Base-by-base conservation (phyloP, 306 rosid genomes). In the Vigna hirtella region DNA sequence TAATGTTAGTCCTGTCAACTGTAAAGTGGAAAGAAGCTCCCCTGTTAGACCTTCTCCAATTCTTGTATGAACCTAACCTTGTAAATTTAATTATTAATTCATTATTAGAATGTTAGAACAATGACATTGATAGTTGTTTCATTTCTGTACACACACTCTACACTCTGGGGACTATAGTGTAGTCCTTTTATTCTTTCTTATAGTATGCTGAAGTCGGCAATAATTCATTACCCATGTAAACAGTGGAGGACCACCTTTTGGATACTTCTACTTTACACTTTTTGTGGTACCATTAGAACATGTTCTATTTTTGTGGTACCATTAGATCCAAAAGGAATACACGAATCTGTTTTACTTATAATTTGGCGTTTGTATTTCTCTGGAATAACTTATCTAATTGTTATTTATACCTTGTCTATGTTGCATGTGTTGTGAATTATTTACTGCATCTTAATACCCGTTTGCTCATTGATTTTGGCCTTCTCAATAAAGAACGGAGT, bases 21-120 rank as follows among this genome's bases (percentile, higher is more conserved):
- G 97, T 81, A 93, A 91, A 87, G 88, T 90, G 76, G 93, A 87
- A 74, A 91, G 92, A 81, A 86, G 89, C 87, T 93, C 98, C 30
- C 95, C 95, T 76, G 93, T 76, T 78, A 87, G 92, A 83, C 89
- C 97, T 16, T 77, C 92, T 72, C 85, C 93, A 22, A 89, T 89
- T 85, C 85, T 87, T 48, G 97, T 90, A 91, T 49, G 95, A 74
- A 79, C 59, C 80, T 75, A 38, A 66, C 71, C 67, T 67, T 43
- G 32, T 45, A 57, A 58, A 63, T 53, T 79, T 51, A n/a, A 50
- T 66, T 32, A 66, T 42, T 18, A 66, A 18, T 66, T 36, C 57
- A 68, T 63, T 51, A 43, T 75, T 64, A 62, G 42, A 49, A 63
- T 74, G 76, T 28, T 73, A 49, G 57, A 77, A 64, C n/a, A 7